These are phyloP conservation scores for Phytophthora multivora DNA, from an alignment of 352 stramenopile species.

Conservation along the genomic window DNA sequence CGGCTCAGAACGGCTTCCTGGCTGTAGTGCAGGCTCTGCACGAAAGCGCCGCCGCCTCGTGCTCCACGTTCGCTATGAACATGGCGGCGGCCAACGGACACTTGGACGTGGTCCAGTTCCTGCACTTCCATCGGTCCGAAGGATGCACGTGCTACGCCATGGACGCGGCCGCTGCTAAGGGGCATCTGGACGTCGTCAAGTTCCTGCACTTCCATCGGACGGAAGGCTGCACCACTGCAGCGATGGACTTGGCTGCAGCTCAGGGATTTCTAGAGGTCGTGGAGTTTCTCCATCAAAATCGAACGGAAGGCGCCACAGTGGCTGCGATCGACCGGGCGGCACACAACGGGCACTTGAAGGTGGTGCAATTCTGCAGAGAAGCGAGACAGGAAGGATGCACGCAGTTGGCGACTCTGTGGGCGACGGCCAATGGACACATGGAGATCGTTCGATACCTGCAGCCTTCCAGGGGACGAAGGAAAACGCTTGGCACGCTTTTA, in stretches of 20 bases:
- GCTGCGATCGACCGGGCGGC: slow-evolving; percentile 46
- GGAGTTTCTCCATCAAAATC: slow-evolving; percentile 41
- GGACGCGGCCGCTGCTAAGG: slow-evolving; percentile 43
- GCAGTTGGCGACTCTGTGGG: slow-evolving; percentile 39
- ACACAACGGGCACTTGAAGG: slow-evolving; percentile 37
- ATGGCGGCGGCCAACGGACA: slow-evolving; percentile 39
- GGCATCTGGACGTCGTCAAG: slow-evolving; percentile 37
- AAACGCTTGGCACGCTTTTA: slow-evolving; percentile 11
- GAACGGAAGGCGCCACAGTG: slow-evolving; percentile 38
- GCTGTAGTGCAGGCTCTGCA: slow-evolving; percentile 27
- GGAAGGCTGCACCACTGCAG: slow-evolving; percentile 40
- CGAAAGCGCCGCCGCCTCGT: slow-evolving; percentile 1
- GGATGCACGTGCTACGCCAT: slow-evolving; percentile 47
- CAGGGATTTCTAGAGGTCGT: slow-evolving; percentile 39
- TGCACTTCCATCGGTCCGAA: slow-evolving; percentile 39
- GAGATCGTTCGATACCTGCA: slow-evolving; percentile 31
- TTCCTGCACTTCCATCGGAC: slow-evolving; percentile 42
- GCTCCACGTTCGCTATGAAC: slow-evolving; percentile 39
- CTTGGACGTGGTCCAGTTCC: slow-evolving; percentile 33
- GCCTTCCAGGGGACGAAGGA: slow-evolving; percentile 10
- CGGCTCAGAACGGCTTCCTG: slow-evolving; percentile 26
- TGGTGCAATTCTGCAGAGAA: slow-evolving; percentile 41
- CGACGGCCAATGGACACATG: slow-evolving; percentile 31
- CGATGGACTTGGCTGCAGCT: slow-evolving; percentile 38
- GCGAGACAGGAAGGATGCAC: slow-evolving; percentile 30